Evolutionary conservation across 2,329 filamentous ascomycete species (phyloP).

Genomic region (Pseudopyricularia javanii): DNA sequence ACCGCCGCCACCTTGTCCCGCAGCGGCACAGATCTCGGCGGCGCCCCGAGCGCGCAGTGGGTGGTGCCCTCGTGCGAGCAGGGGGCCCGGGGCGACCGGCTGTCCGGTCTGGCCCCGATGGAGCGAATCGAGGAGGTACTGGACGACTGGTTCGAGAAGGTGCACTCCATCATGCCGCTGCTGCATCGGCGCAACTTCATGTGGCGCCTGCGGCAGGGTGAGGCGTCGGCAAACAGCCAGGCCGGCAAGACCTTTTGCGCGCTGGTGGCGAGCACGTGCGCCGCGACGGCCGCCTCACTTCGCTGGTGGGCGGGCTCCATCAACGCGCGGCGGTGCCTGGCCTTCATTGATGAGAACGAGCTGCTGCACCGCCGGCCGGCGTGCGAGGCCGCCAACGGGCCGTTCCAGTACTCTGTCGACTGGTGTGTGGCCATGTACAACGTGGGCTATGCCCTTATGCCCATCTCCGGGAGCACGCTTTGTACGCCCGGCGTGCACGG

Average conservation of each 20-base stretch:
- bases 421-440: constrained; percentile 24
- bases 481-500: not conserved
- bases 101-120: constrained; percentile 5
- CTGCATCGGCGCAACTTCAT: constrained; percentile 18
- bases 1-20: not conserved
- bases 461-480: constrained; percentile 9
- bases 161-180: constrained; percentile 21
- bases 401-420: constrained; percentile 15
- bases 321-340: constrained; percentile 15
- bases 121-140: constrained; percentile 11
- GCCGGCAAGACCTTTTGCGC: constrained; percentile 13
- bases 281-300: constrained; percentile 19
- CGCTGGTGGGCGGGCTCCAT: constrained; percentile 12
- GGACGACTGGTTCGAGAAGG: constrained; percentile 20
- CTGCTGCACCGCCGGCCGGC: constrained; percentile 9
- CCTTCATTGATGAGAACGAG: constrained; percentile 15
- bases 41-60: not conserved
- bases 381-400: not conserved
- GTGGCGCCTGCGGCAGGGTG: constrained; percentile 12
- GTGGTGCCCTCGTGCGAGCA: not conserved
- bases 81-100: not conserved
- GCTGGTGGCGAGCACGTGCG: constrained; percentile 21
- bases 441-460: constrained; percentile 12
- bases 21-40: not conserved
- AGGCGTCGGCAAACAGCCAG: constrained; percentile 11